phyloP scores from a whole-genome alignment of 1,139 yeast genomes.

The Nadsonia commutata region DNA sequence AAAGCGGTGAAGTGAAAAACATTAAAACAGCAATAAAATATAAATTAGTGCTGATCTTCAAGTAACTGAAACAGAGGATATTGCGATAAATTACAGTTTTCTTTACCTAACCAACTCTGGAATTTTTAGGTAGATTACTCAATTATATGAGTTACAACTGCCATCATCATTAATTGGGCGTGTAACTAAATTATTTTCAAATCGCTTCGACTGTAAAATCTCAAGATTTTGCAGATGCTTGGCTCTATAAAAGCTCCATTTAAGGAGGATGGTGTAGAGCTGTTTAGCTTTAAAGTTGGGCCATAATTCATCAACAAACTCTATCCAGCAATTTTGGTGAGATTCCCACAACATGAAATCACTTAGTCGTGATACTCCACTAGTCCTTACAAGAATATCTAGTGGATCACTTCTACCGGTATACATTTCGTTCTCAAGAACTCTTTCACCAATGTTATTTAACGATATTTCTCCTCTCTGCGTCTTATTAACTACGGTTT shows the following conservation, averaged over 20 bases:
- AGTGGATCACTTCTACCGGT: conserved; percentile 60
- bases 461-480: conserved; percentile 17
- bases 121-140: too few relatives aligned
- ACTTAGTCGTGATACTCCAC: conserved; percentile 74
- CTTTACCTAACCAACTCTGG: too few relatives aligned
- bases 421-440: conserved; percentile 42
- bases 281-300: conserved; percentile 62
- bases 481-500: conserved; percentile 32
- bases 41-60: too few relatives aligned
- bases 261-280: conserved; percentile 42
- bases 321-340: conserved; percentile 42
- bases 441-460: conserved; percentile 29
- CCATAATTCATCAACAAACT: conserved; percentile 69
- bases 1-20: too few relatives aligned
- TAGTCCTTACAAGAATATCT: conserved; percentile 72
- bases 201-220: conserved; percentile 2
- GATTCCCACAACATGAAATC: conserved; percentile 77
- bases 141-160: too few relatives aligned
- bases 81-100: too few relatives aligned
- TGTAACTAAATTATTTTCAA: neutral
- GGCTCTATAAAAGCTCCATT: conserved; percentile 29
- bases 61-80: too few relatives aligned
- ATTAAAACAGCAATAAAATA: too few relatives aligned
- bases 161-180: too few relatives aligned
- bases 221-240: conserved; percentile 9